Conservation (phyloP, 202 grass and related monocot genomes). For the Thinopyrum obtusiflorum region DNA sequence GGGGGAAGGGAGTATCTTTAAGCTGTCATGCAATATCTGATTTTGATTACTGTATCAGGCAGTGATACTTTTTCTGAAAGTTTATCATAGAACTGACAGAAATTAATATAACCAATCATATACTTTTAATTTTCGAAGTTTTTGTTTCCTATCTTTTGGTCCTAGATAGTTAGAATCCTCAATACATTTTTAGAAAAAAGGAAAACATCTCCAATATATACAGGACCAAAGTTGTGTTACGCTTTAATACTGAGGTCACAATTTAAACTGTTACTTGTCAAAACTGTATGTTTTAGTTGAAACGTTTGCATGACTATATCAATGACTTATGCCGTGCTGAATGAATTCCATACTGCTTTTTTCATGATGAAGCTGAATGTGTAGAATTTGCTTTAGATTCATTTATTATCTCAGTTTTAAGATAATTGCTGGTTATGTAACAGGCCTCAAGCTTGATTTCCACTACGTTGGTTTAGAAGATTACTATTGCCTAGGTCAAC, state of each 20-base stretch:
- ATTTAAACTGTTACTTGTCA: background rate
- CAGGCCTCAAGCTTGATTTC: slow-evolving; percentile 26
- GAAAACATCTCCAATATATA: background rate
- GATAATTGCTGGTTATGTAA: background rate
- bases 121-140: background rate
- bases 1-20: background rate
- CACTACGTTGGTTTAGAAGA: background rate
- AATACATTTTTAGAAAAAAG: background rate
- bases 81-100: background rate
- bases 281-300: background rate
- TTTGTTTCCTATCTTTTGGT: background rate
- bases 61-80: background rate
- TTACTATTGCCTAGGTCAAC: slow-evolving; percentile 4
- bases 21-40: background rate
- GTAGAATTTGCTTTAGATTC: background rate
- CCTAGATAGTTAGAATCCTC: background rate
- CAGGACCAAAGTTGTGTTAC: background rate
- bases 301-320: background rate
- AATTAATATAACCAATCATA: background rate
- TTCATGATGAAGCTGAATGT: background rate
- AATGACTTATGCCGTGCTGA: background rate
- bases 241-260: background rate
- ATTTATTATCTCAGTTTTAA: background rate
- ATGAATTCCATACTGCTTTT: background rate
- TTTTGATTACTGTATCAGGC: background rate